phyloP scores from a whole-genome alignment of 495 filamentous ascomycete species.

The Peziza echinospora region DNA sequence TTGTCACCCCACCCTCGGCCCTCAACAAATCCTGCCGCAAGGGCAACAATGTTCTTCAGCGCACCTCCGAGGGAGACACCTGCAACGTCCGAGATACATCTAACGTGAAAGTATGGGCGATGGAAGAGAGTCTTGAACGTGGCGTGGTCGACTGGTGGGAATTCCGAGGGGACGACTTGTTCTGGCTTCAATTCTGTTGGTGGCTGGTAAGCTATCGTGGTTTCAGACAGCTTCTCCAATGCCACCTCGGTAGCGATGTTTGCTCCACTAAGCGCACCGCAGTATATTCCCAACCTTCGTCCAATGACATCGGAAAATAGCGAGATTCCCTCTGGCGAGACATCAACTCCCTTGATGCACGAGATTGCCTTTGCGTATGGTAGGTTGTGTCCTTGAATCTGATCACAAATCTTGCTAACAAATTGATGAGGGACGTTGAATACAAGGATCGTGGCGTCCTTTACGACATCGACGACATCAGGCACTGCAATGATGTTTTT shows the following conservation, averaged over 20 bases:
- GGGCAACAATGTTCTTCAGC: conserved; percentile 89
- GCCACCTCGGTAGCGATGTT: conserved; percentile 96
- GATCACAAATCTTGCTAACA: conserved; percentile 65
- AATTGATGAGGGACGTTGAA: conserved; percentile 99
- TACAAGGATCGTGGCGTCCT: conserved; percentile 64
- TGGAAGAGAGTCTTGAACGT: conserved; percentile 72
- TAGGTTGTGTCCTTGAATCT: conserved; percentile 68
- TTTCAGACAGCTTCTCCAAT: conserved; percentile 86
- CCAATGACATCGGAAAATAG: conserved; percentile 94
- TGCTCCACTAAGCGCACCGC: conserved; percentile 82
- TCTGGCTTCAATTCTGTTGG: conserved; percentile 43
- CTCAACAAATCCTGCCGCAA: conserved; percentile 87
- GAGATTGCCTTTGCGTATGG: conserved; percentile 86
- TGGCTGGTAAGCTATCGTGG: conserved; percentile 88
- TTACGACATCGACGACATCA: conserved; percentile 58
- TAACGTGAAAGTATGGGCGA: conserved; percentile 92
- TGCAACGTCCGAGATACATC: conserved; percentile 76
- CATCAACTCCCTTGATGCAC: conserved; percentile 95
- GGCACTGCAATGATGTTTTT: conserved; percentile 76
- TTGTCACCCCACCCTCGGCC: conserved; percentile 96
- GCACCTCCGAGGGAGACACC: conserved; percentile 90
- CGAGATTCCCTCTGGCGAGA: conserved; percentile 54
- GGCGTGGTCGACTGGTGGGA: conserved; percentile 60
- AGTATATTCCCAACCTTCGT: conserved; percentile 77
- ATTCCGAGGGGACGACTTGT: conserved; percentile 50